Evolutionary conservation across 2,329 filamentous ascomycete species (phyloP).

Genomic region (Tetracladium maxilliforme): DNA sequence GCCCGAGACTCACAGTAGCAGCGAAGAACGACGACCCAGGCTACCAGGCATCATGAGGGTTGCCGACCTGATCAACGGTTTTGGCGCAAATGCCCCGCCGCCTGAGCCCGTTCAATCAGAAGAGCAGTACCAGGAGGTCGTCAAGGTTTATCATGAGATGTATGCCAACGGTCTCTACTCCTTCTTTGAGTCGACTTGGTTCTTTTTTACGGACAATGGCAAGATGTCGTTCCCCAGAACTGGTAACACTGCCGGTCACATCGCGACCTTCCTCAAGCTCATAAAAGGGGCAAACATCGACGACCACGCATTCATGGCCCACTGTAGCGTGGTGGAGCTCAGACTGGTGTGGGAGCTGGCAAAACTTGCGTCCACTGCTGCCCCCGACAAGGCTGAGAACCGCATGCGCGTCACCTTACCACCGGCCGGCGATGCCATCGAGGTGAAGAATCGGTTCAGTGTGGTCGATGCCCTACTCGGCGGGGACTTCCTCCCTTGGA

Average conservation of each 20-base stretch:
- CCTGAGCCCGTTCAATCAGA: too few species aligned
- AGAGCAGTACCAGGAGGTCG: too few species aligned
- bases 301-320: slow-evolving; percentile 34
- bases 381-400: slow-evolving; percentile 17
- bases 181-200: slow-evolving; percentile 78
- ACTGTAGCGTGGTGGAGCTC: slow-evolving; percentile 34
- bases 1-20: too few species aligned
- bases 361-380: slow-evolving; percentile 8
- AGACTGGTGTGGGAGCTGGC: slow-evolving; percentile 46
- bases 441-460: slow-evolving; percentile 55
- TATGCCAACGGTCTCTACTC: slow-evolving; percentile 62
- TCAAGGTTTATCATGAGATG: slow-evolving; percentile 63
- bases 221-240: slow-evolving; percentile 29
- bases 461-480: slow-evolving; percentile 67
- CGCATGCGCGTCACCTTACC: slow-evolving; percentile 20
- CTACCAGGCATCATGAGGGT: neutral
- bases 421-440: slow-evolving; percentile 40
- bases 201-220: slow-evolving; percentile 36
- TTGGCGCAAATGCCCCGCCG: too few species aligned
- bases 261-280: too few species aligned
- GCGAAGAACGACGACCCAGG: too few species aligned
- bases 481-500: slow-evolving; percentile 47
- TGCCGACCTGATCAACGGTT: neutral
- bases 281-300: slow-evolving; percentile 14
- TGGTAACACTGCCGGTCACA: too few species aligned